These are phyloP conservation scores for Spizellomyces punctatus DNA, from an alignment of 192 early-diverging fungal genomes.

Conservation along the genomic window DNA sequence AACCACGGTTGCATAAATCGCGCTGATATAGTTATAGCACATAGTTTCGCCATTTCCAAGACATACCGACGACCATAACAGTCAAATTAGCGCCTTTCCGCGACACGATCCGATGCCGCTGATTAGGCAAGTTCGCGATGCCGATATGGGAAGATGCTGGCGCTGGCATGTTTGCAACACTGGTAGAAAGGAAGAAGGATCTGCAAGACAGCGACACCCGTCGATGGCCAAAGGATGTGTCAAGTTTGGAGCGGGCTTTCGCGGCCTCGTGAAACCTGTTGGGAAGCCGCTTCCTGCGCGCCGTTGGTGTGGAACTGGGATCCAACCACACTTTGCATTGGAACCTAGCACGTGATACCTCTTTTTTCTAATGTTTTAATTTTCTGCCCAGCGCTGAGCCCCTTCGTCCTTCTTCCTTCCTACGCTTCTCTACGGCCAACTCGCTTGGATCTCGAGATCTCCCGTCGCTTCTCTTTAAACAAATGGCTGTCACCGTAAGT, in stretches of 20 bases:
- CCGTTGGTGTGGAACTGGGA: constrained; percentile 3
- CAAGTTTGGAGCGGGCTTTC: neutral
- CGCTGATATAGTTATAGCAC: neutral
- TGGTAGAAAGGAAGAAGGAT: too few species aligned
- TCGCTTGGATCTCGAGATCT: neutral
- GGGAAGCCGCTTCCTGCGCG: constrained; percentile 6
- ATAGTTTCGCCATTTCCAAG: neutral
- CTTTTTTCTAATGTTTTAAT: neutral
- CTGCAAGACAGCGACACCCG: too few species aligned
- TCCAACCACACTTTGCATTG: neutral
- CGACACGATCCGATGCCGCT: constrained; percentile 97
- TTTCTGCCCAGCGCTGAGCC: neutral
- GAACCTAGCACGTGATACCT: neutral
- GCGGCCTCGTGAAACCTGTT: neutral
- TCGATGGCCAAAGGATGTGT: too few species aligned
- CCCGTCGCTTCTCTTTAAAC: neutral
- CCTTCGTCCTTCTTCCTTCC: neutral
- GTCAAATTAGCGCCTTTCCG: constrained; percentile 95
- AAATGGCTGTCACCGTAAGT: constrained; percentile 3
- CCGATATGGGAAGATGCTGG: constrained; percentile 56
- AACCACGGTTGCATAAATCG: neutral
- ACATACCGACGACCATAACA: constrained; percentile 88
- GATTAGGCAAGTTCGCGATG: constrained; percentile 98
- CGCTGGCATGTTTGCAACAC: constrained; percentile 6
- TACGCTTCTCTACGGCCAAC: neutral